Evolutionary conservation across 129 eudicot species (phyloP), one percentile per base, ranked within the genome.

Genomic region (Pittosporum tobira): DNA sequence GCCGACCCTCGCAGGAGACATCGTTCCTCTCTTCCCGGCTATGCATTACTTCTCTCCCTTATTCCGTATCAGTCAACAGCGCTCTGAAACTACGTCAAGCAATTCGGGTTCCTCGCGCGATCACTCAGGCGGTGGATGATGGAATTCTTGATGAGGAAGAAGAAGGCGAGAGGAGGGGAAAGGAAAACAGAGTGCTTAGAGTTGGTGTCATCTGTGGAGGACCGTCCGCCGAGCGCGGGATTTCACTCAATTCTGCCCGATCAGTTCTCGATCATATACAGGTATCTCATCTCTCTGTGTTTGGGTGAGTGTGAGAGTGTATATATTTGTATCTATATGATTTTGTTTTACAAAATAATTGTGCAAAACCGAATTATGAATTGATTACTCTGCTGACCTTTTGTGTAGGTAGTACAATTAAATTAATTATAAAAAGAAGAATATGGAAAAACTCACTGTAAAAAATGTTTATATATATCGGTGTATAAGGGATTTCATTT

Each of bases 201-300:
- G 95, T 89, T 18, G 97, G 97, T 43, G 66, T 89, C 20, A 66
- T 89, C 10, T 89, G 97, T 46, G 97, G 97, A 42, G 97, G 97
- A 1, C 97, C 97, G 1, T 89, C 97, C 10, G 84, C 87, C 26
- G 97, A 89, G 72, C 97, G 95, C 18, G 97, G 97, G 25, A 82
- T 89, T 40, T 89, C 97, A 1, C 85, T 89, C 59, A 89, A 85
- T 55, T 85, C 97, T 46, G 95, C 91, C n/a, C 68, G 97, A 40
- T 88, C 95, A 15, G 88, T 88, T 37, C 87, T 89, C 71, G 97
- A 85, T 85, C 95, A 85, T 62, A 82, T 89, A 42, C 95, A 89
- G 91, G 97, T 81, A 38, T 51, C n/a, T 13, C 19, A 0, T 11
- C 3, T 48, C 11, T 1, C 15, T 51, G 30, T 24, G n/a, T n/a